Conservation (phyloP, 2,329 filamentous ascomycete species). For the Chrysosphaeria jannelii region DNA sequence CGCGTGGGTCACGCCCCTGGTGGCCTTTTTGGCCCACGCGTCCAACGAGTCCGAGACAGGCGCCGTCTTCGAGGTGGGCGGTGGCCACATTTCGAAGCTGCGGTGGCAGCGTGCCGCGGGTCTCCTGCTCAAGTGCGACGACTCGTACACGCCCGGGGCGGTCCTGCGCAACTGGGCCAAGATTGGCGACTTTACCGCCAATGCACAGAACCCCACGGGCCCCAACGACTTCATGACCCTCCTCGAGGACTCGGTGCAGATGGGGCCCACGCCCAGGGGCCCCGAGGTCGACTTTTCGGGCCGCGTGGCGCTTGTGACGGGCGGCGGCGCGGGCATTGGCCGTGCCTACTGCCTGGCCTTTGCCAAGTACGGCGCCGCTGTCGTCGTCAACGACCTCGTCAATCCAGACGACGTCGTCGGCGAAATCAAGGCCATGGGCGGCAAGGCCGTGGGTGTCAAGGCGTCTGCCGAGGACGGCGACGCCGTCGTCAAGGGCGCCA, state of each 20-base stretch:
- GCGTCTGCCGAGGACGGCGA: slow-evolving; percentile 84
- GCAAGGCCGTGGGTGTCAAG: slow-evolving; percentile 77
- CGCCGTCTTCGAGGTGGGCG: slow-evolving; percentile 76
- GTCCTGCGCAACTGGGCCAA: slow-evolving; percentile 73
- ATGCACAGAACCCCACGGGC: slow-evolving; percentile 51
- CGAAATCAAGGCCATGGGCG: slow-evolving; percentile 74
- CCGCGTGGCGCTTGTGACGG: slow-evolving; percentile 65
- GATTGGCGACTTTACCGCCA: slow-evolving; percentile 54
- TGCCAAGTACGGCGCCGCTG: slow-evolving; percentile 50
- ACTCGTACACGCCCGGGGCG: slow-evolving; percentile 62
- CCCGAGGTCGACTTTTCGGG: slow-evolving; percentile 55
- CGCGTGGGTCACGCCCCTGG: slow-evolving; percentile 82
- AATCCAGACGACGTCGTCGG: slow-evolving; percentile 74
- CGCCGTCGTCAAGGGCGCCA: slow-evolving; percentile 66
- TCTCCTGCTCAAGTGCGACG: slow-evolving; percentile 67
- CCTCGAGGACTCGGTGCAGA: slow-evolving; percentile 55
- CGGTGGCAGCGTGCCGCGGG: slow-evolving; percentile 86
- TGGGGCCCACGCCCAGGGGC: slow-evolving; percentile 39
- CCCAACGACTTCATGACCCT: slow-evolving; percentile 68
- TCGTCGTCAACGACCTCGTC: slow-evolving; percentile 89
- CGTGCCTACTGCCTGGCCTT: slow-evolving; percentile 66
- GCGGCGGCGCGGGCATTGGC: slow-evolving; percentile 68
- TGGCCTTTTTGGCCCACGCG: slow-evolving; percentile 65
- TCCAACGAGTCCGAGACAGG: slow-evolving; percentile 61
- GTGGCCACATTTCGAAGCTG: slow-evolving; percentile 73